Evolutionary conservation across 805 yeast species (phyloP), one percentile per base, ranked within the genome.

Genomic region (Saccharomycopsis sp.): DNA sequence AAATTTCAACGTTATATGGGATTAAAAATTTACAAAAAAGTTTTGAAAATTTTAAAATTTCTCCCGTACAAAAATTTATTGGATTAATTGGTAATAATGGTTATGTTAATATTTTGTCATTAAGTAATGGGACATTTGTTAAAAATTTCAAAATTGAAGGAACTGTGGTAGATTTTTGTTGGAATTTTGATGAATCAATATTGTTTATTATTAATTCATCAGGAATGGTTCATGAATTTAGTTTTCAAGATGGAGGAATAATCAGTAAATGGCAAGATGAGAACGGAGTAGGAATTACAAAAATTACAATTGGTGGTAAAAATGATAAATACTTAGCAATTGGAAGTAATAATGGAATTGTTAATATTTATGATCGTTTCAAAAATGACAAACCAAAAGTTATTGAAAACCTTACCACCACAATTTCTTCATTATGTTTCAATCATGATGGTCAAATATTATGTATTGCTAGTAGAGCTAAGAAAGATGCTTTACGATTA

Each of bases 171-270:
- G 98, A 92, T 59, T 76, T 88, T 52, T 87, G 70, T 23, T 83
- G 88, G 70, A 53, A 71, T 30, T 49, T 46, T 3, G 72, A 70
- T 46, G 64, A 66, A 12, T 57, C 60, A 21, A 56, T 64, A 1
- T 51, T 81, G 9, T 59, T 80, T 15, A 72, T 79, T 19, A 74
- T 78, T n/a, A 88, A 81, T 52, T 67, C 77, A 1, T 69, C 72
- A 14, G 96, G 97, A 34, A 94, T 86, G 47, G 73, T 92, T 2
- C 88, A 95, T 92, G 95, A 86, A 53, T 92, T 85, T 63, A 69
- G 72, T 46, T 55, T 76, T 35, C 61, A 60, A 4, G 59, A 61
- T 2, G 68, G 72, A 28, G 63, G 70, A 47, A 69, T 85, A 14
- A 41, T 70, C 2, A 66, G 68, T 43, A 74, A 76, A 53, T 92